Evolutionary conservation across 495 filamentous ascomycete genomes (phyloP), one percentile per base, ranked within the genome.

Genomic region (Xylaria venustula): DNA sequence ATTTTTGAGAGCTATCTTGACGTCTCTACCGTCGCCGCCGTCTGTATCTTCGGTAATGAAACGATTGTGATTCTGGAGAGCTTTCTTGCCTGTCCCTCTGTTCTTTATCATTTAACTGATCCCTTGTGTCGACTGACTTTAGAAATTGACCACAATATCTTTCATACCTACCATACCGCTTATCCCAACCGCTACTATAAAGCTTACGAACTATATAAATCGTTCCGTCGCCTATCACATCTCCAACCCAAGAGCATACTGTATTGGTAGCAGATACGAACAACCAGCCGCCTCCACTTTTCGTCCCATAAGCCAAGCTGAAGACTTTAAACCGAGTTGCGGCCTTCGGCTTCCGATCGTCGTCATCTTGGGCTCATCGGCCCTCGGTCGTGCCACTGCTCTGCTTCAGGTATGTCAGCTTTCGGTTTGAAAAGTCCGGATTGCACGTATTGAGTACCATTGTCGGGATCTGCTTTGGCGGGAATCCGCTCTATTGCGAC

Each of bases 341-440:
- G 62, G 61, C 57, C 55, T 34, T 57, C 19, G 47, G 58, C 49
- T 59, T 64, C 69, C 64, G 60, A 49, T 67, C 62, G 64, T 67
- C 62, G 54, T 19, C 62, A 34, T 28, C 30, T 41, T 23, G 40
- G 20, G 57, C 54, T 46, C 48, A 71, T 67, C 66, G 69, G 69
- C 47, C 37, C 36, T 34, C 49, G 42, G 36, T 22, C 2, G 66
- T 65, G 60, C 53, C 54, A 64, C 64, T 52, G 45, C 55, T 49
- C 57, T 58, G 58, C 60, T 61, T 62, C 45, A 66, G 61, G 64
- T 71, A 66, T 68, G 66, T 67, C 52, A 67, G 61, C 58, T 36
- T 55, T 54, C 28, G 17, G 15, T 22, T 40, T 26, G 19, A 26
- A 19, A 22, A 49, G 6, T 40, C 2, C 2, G 40, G 25, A 30